These are phyloP conservation scores for Corylus avellana DNA, from an alignment of 306 rosid genomes.

Conservation along the genomic window DNA sequence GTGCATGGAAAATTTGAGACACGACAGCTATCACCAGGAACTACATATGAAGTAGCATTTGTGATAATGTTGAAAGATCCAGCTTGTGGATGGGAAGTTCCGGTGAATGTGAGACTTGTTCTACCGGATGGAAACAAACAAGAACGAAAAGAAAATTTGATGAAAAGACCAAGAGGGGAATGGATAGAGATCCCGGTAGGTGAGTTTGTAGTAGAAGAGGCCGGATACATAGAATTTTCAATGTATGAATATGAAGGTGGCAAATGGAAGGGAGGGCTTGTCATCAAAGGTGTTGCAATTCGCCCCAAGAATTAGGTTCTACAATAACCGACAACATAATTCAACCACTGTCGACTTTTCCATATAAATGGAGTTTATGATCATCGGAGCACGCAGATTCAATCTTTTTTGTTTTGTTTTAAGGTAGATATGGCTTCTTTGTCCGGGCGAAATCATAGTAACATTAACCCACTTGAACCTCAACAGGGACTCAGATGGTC, in stretches of 20 bases:
- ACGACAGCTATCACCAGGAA: conserved; percentile 55
- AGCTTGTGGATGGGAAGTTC: conserved; percentile 63
- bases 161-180: conserved; percentile 22
- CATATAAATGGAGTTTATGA: too few relatives aligned
- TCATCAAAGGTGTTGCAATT: conserved; percentile 59
- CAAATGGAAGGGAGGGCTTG: conserved; percentile 70
- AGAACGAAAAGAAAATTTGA: conserved; percentile 39
- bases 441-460: too few relatives aligned
- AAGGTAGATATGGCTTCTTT: too few relatives aligned
- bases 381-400: background rate
- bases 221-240: conserved; percentile 51
- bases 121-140: conserved; percentile 61
- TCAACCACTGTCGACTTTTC: too few relatives aligned
- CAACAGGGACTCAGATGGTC: too few relatives aligned
- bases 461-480: too few relatives aligned
- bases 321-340: background rate
- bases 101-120: conserved; percentile 54
- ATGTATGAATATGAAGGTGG: conserved; percentile 57
- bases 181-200: conserved; percentile 67
- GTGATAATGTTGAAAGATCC: conserved; percentile 51
- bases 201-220: conserved; percentile 39
- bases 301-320: conserved; percentile 41
- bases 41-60: conserved; percentile 48
- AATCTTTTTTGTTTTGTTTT: background rate
- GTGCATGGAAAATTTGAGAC: conserved; percentile 61